Base-by-base conservation (phyloP, 2,329 filamentous ascomycete genomes). In the Diplodia mutila region DNA sequence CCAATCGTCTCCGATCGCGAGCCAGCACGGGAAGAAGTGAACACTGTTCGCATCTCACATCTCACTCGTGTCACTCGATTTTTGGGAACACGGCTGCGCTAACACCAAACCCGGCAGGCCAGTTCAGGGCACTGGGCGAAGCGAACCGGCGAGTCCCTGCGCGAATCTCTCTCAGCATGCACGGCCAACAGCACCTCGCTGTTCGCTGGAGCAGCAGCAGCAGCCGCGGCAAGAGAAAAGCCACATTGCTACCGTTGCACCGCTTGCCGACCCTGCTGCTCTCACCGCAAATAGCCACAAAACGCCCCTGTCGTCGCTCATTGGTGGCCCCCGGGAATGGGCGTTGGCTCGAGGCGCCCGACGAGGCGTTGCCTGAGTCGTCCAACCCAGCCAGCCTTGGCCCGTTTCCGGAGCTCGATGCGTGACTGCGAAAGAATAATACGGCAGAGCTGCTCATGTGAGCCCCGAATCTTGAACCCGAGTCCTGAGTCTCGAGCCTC, bases 211-310 rank as follows among this genome's bases (percentile, higher is more conserved):
- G 52, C 52, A 7, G 7, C 21, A 27, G 9, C 21, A 27, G 21
- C 52, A 29, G 1, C n/a, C n/a, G 32, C 29, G 34, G 9, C 12
- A n/a, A 4, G 14, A 21, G n/a, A 27, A 61, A 61, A 42, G 57
- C 57, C 57, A 61, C 57, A 61, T 9, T 61, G 57, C 57, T 32
- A 61, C 57, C 57, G 57, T 61, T 61, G 57, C 57, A 61, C 57
- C 39, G 57, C 57, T 61, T 25, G 42, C 52, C 25, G 52, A 12
- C 27, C 52, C 42, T 46, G 52, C 52, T 42, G 39, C 57, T 32
- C 25, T n/a, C 39, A 42, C 57, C 57, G 57, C 57, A 48, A 61
- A 34, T 21, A 39, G 57, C 37, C 34, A 46, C 32, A 48, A 48
- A 29, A 55, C 53, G 53, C 57, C 34, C 11, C 55, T 21, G 39